Base-by-base conservation (phyloP, 2,329 filamentous ascomycete species). In the Raffaelea deltoideospora region DNA sequence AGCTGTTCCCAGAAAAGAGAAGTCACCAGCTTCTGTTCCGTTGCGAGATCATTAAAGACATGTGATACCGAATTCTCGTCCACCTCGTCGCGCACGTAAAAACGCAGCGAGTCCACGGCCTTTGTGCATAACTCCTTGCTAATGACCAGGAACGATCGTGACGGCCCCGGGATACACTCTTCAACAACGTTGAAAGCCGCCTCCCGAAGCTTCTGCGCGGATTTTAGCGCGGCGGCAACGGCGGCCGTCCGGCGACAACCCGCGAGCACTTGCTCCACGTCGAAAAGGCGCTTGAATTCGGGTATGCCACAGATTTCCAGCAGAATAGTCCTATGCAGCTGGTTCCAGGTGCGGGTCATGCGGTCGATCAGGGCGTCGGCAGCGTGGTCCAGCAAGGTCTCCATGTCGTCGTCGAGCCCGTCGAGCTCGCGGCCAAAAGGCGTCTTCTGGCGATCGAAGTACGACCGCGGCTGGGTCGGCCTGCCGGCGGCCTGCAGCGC, bases 361-460 rank as follows among this genome's bases (percentile, higher is more conserved):
- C 69, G 58, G 10, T 67, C 64, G 3, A 64, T 51, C 29, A 78
- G 59, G 9, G 58, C 60, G 20, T 63, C 62, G 18, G 67, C 67
- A 8, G 72, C 72, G 47, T 77, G 72, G 32, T 53, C 52, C 9
- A 57, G 40, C 7, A 52, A 47, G 24, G 50, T 52, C 44, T 76
- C 67, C 3, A 76, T 62, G 37, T 76, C 73, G 11, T 60, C 55
- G 37, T 71, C 60, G 36, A 70, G 70, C 10, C 66, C 64, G 20
- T 32, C 18, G 3, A 72, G 46, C 10, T 51, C 54, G 22, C 72
- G 64, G 27, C 68, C 64, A 47, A 61, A 69, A 23, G 37, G 38
- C 8, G 27, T 30, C 18, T 14, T 32, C n/a, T 36, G 36, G n/a
- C 33, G 29, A 8, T 24, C 21, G 31, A 27, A 29, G 37, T 31